These are phyloP conservation scores for Coffea canephora DNA, from an alignment of 257 asterid genomes.

Conservation along the genomic window DNA sequence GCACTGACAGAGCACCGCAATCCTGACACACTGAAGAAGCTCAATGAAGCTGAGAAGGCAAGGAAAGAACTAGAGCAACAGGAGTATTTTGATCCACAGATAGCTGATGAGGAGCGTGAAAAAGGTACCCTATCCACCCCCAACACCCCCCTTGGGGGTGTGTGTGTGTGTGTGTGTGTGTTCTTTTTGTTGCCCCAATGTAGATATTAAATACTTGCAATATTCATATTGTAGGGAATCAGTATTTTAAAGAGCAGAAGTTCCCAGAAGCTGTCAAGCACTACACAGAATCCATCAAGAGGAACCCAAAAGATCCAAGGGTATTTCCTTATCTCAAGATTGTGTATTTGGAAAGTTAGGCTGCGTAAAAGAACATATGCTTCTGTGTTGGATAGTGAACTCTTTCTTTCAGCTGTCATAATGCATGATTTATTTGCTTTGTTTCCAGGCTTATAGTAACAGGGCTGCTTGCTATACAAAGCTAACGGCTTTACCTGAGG, in stretches of 20 bases:
- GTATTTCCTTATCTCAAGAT: constrained; percentile 23
- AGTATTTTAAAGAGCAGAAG: constrained; percentile 78
- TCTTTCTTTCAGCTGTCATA: background rate
- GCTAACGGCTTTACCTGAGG: constrained; percentile 93
- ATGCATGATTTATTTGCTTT: constrained; percentile 2
- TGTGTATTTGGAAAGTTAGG: background rate
- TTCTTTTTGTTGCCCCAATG: background rate
- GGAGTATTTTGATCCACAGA: constrained; percentile 74
- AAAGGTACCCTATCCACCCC: constrained; percentile 46
- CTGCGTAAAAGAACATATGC: background rate
- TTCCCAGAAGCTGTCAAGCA: constrained; percentile 88
- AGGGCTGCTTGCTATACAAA: constrained; percentile 93
- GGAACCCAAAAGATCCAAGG: constrained; percentile 82
- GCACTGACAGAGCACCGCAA: constrained; percentile 94
- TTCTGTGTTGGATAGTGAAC: background rate
- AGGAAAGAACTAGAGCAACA: constrained; percentile 90
- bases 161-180: too few relatives aligned
- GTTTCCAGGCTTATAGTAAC: constrained; percentile 76
- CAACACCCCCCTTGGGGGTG: too few relatives aligned
- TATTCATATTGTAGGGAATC: constrained; percentile 50
- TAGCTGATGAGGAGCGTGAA: constrained; percentile 97
- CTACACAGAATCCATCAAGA: constrained; percentile 72
- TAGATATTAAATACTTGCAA: background rate
- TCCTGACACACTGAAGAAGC: constrained; percentile 86
- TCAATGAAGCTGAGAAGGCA: constrained; percentile 90